These are phyloP conservation scores for Salvia splendens DNA, from an alignment of 257 asterid genomes.

Conservation along the genomic window DNA sequence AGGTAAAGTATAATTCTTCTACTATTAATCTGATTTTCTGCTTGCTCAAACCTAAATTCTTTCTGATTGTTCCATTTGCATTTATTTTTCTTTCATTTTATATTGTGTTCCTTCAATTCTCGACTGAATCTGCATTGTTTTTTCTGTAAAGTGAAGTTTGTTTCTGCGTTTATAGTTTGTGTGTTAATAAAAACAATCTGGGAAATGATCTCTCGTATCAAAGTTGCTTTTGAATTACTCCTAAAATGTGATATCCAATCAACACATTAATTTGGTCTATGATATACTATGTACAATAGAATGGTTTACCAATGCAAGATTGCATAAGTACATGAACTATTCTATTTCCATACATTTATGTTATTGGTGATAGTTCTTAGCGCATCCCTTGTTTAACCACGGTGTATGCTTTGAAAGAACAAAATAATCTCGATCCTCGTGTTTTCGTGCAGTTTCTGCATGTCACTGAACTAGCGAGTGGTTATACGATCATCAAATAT, in stretches of 20 bases:
- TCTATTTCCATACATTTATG: too few species aligned
- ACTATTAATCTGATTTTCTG: conserved; percentile 4
- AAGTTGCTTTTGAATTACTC: too few species aligned
- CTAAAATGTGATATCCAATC: too few species aligned
- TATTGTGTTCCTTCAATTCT: background rate
- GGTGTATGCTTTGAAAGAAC: background rate
- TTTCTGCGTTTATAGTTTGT: too few species aligned
- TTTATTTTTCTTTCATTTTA: background rate
- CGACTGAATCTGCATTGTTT: background rate
- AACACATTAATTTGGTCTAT: too few species aligned
- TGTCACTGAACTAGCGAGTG: background rate
- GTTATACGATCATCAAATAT: conserved; percentile 33
- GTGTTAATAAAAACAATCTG: too few species aligned
- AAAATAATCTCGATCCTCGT: background rate
- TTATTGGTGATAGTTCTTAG: background rate
- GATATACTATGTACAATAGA: background rate
- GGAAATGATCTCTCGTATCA: too few species aligned
- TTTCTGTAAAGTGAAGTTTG: background rate
- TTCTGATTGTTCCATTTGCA: background rate
- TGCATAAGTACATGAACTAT: background rate
- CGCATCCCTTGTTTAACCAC: background rate
- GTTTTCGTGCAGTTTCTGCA: background rate
- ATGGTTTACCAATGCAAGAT: background rate
- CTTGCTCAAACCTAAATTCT: background rate
- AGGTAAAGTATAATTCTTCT: conserved; percentile 12